Percentiles rank a stretch among this genome's conserved stretches.
These are phyloP conservation scores for Cetraspora pellucida DNA, from an alignment of 192 early-diverging fungal genomes.

Conservation along the genomic window DNA sequence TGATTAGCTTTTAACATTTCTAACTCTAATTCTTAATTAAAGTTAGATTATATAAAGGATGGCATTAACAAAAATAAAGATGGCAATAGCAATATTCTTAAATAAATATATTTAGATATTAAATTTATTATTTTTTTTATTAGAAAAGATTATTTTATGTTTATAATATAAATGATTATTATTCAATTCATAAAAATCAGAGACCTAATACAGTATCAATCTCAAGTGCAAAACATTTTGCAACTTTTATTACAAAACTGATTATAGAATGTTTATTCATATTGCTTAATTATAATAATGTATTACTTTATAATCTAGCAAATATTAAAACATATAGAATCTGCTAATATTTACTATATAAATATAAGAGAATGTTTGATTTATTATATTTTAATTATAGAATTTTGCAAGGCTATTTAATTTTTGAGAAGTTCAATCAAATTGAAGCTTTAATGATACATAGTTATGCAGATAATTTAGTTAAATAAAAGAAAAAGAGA, in stretches of 20 bases:
- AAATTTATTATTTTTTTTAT: neutral
- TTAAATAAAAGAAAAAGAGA: neutral
- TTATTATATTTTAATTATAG: neutral
- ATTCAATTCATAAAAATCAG: conserved; percentile 7
- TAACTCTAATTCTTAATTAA: no score
- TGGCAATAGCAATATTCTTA: no score
- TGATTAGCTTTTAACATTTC: no score
- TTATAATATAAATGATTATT: conserved; percentile 3
- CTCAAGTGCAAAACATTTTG: neutral
- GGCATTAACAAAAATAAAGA: no score
- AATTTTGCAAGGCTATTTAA: neutral
- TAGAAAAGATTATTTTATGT: neutral
- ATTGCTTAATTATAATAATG: neutral
- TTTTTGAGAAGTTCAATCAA: neutral
- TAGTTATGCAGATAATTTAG: neutral
- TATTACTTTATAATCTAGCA: neutral
- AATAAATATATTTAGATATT: neutral
- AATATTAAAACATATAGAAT: neutral
- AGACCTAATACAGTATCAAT: neutral
- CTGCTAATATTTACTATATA: neutral
- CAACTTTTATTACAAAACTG: neutral
- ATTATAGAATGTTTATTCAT: neutral
- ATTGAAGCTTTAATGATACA: neutral
- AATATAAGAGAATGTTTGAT: neutral
- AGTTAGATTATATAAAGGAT: no score